phyloP scores from a whole-genome alignment of 2,329 filamentous ascomycete genomes.

The Claviceps quebecensis region DNA sequence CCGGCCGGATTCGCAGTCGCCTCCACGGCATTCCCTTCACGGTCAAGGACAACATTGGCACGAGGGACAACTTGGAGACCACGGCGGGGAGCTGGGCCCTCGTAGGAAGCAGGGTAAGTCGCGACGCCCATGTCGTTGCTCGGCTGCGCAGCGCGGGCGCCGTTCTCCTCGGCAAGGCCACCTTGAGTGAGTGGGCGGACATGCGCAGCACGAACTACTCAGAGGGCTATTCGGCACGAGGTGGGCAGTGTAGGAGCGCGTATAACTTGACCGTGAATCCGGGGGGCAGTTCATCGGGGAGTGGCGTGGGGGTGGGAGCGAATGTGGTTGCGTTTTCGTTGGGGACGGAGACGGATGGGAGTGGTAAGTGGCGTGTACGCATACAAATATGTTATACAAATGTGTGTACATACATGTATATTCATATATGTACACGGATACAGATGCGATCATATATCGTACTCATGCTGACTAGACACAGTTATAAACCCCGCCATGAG shows the following conservation, averaged over 20 bases:
- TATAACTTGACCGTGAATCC: conserved; percentile 58
- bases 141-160: conserved; percentile 51
- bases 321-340: conserved; percentile 51
- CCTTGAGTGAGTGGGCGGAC: conserved; percentile 60
- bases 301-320: conserved; percentile 47
- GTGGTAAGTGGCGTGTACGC: conserved; percentile 23
- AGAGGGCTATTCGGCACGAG: conserved; percentile 51
- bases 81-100: conserved; percentile 58
- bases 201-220: conserved; percentile 56
- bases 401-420: too few relatives aligned
- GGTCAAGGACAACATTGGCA: conserved; percentile 61
- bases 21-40: conserved; percentile 65
- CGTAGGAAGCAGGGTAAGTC: conserved; percentile 48
- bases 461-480: conserved; percentile 5
- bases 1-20: conserved; percentile 44
- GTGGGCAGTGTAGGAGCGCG: conserved; percentile 48
- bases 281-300: conserved; percentile 55
- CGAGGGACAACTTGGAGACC: conserved; percentile 57
- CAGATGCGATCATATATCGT: too few relatives aligned
- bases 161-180: conserved; percentile 56
- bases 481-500: conserved; percentile 59
- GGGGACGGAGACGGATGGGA: conserved; percentile 63
- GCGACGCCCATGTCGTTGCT: conserved; percentile 51
- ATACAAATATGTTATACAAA: too few relatives aligned
- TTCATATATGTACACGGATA: too few relatives aligned